Evolutionary conservation across 2,329 filamentous ascomycete species (phyloP), one percentile per base, ranked within the genome.

Genomic region (Ophiostoma sp.): DNA sequence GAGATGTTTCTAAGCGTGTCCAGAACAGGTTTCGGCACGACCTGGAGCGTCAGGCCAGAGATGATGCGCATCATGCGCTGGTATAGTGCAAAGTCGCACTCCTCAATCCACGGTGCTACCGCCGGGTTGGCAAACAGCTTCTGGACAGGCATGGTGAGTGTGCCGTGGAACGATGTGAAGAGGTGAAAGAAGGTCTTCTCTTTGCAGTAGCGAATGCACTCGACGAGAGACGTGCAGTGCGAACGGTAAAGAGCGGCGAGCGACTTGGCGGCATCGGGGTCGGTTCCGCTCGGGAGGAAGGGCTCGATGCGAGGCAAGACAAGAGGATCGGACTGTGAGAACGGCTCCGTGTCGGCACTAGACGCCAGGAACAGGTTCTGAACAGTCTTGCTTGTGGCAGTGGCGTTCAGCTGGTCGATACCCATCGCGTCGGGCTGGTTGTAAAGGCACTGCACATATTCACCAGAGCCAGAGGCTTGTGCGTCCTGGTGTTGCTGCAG

Each of bases 121-220:
- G 90, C 91, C 2, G 92, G 90, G 78, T 97, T 90, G 17, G 91
- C 90, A 78, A 99, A 92, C 2, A 99, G 84, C 81, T 97, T 98
- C 81, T 98, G 94, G 2, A 98, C 95, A 6, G 96, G 96, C 82
- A 98, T 97, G 0, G 96, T 99, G 78, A 99, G 88, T 1, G 95
- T 98, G 72, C 96, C 96, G 79, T 97, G 94, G 81, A 99, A 98
- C 0, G 95, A 96, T 6, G 93, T 95, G 80, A 97, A 97, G 19
- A 98, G 88, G 77, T 97, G 93, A 80, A 97, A 97, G 81, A 99
- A 97, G 7, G 94, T 95, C 83, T 97, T 97, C 82, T 98, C 94
- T 80, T 96, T 97, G 86, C 95, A 98, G 81, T 93, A 98, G 39
- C 96, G 92, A 75, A 99, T 94, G 78, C 94, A 95, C 82, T 99